Base-by-base conservation (phyloP, 169 alveolate genomes). In the Plasmodium cynomolgi region DNA sequence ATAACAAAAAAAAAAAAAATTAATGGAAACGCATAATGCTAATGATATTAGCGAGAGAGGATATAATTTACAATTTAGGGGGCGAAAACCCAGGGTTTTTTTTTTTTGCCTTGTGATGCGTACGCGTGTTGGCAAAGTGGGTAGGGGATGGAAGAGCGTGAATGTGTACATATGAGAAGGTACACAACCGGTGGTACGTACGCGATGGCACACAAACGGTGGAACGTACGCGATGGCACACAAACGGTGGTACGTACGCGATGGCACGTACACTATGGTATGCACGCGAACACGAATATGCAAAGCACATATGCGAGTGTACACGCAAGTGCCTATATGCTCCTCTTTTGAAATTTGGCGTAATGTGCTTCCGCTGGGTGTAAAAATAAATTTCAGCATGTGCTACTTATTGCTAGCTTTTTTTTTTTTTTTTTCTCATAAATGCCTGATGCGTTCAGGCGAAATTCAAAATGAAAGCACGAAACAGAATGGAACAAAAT, bases 1-100 rank as follows among this genome's bases (percentile, higher is more conserved):
- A 33, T 15, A 81, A 81, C 44, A 50, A 81, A 81, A 81, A 50
- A 72, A 74, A 74, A 74, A 74, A 74, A 74, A 74, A 74, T 31
- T 31, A 74, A 74, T 29, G 62, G 62, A 50, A 50, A 50, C 54
- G 62, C 29, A 33, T 44, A 80, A 80, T n/a, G 31, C 62, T 44
- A 37, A 80, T 37, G 13, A 37, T 17, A 37, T 44, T n/a, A 39
- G 34, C 47, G 2, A 80, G 9, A 5, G 11, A 39, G 15, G 56
- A 75, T 75, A 13, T 75, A 26, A 26, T 75, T 26, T 15, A 34
- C 83, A 23, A 9, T 47, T 47, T 47, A 47, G 58, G 4, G 58
- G 58, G 17, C 58, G 33, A 62, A 62, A 62, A 4, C 1, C n/a
- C 6, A 1, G n/a, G 26, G 2, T 17, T 17, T 20, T 56, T 23